Conservation (phyloP, 352 stramenopile species). For the Phytophthora uliginosa region DNA sequence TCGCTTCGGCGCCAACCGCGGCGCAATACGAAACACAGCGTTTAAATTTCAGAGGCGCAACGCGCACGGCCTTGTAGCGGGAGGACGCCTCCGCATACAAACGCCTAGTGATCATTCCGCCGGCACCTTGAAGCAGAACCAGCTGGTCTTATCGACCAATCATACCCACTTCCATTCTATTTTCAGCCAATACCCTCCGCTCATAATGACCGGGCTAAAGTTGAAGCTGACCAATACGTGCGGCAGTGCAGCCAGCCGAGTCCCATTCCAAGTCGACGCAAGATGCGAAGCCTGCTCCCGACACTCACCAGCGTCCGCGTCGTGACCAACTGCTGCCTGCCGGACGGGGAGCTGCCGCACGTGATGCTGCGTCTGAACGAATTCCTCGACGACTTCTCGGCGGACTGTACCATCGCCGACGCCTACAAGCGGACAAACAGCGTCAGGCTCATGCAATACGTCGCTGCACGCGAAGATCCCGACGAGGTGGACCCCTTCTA, state of each 20-base stretch:
- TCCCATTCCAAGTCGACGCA: slow-evolving; percentile 10
- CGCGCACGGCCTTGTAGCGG: not conserved
- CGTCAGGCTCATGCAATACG: slow-evolving; percentile 21
- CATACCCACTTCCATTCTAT: no score
- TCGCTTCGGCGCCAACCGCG: not conserved
- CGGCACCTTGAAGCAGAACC: slow-evolving; percentile 19
- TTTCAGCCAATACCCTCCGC: slow-evolving; percentile 8
- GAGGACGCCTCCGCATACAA: not conserved
- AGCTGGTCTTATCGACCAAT: slow-evolving; percentile 7
- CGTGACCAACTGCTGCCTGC: slow-evolving; percentile 14
- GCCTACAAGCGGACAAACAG: slow-evolving; percentile 16
- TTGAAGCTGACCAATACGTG: slow-evolving; percentile 15
- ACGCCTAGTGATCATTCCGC: slow-evolving; percentile 9
- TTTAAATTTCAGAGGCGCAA: no score
- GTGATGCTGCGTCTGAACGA: slow-evolving; percentile 16
- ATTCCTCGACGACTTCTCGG: slow-evolving; percentile 28
- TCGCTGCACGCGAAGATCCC: slow-evolving; percentile 25
- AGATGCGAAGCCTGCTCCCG: slow-evolving; percentile 8
- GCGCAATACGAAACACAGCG: not conserved
- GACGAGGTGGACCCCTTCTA: slow-evolving; percentile 27
- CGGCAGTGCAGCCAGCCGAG: not conserved
- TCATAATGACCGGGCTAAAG: slow-evolving; percentile 1
- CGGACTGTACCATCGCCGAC: slow-evolving; percentile 25
- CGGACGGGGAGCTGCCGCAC: slow-evolving; percentile 27
- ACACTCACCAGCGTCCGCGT: slow-evolving; percentile 18